Conservation (phyloP, 192 early-diverging fungal genomes). For the Chytriomyces hyalinus region DNA sequence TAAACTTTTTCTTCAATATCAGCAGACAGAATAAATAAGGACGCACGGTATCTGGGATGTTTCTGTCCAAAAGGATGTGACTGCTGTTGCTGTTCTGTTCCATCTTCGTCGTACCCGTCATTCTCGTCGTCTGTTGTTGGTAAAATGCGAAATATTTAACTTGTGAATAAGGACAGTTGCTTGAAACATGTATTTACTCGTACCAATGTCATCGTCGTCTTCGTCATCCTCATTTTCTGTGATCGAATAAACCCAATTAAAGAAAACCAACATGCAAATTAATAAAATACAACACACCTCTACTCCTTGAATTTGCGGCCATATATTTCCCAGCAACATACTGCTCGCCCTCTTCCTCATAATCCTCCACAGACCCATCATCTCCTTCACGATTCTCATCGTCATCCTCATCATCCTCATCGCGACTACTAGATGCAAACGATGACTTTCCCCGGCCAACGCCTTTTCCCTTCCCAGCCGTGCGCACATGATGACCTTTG, state of each 20-base stretch:
- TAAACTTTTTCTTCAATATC: not conserved
- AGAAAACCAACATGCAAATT: not conserved
- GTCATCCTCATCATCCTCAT: not conserved
- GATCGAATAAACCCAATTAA: not conserved
- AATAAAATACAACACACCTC: not conserved
- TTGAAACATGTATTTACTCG: too few species aligned
- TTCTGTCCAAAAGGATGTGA: conserved; percentile 1
- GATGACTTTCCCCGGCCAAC: not conserved
- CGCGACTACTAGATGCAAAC: not conserved
- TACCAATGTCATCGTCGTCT: not conserved
- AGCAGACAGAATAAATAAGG: not conserved
- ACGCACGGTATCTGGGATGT: not conserved
- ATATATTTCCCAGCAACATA: not conserved
- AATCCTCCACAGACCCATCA: not conserved
- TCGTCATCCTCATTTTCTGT: not conserved
- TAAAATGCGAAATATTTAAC: too few species aligned
- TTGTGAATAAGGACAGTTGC: too few species aligned
- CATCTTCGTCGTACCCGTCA: not conserved
- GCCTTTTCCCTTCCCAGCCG: not conserved
- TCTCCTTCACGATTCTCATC: not conserved
- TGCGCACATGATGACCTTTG: not conserved
- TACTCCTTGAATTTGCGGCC: not conserved
- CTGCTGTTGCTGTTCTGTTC: not conserved
- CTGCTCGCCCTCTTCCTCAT: not conserved
- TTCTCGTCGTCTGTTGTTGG: too few species aligned